Base-by-base conservation (phyloP, 257 asterid species). In the Solanum acaule region DNA sequence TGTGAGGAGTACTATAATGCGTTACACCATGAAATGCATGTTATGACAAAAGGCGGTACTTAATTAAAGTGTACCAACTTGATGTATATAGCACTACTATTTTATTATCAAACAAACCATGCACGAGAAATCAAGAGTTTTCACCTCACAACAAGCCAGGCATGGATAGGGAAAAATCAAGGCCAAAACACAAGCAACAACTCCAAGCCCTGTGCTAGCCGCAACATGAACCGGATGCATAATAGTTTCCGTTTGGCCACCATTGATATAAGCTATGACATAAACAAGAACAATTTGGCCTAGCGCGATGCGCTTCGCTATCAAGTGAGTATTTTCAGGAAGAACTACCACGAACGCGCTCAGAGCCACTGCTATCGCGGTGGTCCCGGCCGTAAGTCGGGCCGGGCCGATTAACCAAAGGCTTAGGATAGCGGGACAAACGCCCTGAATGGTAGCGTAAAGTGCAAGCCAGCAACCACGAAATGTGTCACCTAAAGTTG, bases 281-380 rank as follows among this genome's bases (percentile, higher is more conserved):
- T 96, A 96, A 9, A 93, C 92, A 8, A 96, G 70, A 10, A 96
- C 99, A 88, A 93, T 93, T 94, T 96, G 99, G 2, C 98, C 99
- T 10, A 96, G 95, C 1, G 98, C 96, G 5, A 96, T 95, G 1
- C 99, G 91, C 85, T 95, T 96, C 2, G 96, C 63, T 49, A 94
- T 56, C 90, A 96, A 76, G 88, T 93, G 98, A 5, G 95, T 95
- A 23, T 89, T 91, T 52, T 91, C 94, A 18, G 96, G 99, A 49
- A 96, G 88, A 35, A 91, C 95, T 85, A 95, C 96, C 42, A 93
- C 86, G 81, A 94, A 96, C 10, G 95, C 93, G 76, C 88, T 92
- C 1, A 90, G 40, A 1, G 95, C 96, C 88, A 95, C 99, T 75
- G 82, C 91, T 1, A 86, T 90, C 0, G 98, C 88, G 31, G 97